A percentile compares a stretch with the other conserved stretches of the same genome.
phyloP scores from a whole-genome alignment of 257 asterid genomes.

The Primulina eburnea region DNA sequence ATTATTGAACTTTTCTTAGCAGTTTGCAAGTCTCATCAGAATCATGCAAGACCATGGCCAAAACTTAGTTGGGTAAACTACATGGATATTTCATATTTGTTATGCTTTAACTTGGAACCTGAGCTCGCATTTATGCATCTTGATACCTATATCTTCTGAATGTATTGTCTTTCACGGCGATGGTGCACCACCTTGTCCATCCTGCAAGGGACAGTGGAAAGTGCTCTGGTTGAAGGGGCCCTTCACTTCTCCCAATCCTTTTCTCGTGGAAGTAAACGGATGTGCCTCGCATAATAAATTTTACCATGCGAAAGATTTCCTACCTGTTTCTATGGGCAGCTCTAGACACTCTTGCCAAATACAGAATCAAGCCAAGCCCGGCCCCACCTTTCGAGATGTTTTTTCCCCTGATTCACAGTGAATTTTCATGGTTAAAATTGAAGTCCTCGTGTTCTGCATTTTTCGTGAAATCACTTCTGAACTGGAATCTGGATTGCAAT shows the following conservation, averaged over 20 bases:
- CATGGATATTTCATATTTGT: background rate
- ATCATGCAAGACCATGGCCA: background rate
- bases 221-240: background rate
- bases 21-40: background rate
- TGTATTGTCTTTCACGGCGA: background rate
- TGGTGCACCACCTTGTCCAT: background rate
- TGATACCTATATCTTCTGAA: background rate
- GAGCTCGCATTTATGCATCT: background rate
- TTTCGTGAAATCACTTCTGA: background rate
- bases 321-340: background rate
- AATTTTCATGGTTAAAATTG: conserved; percentile 7
- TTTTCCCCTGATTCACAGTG: background rate
- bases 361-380: background rate
- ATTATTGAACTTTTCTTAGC: background rate
- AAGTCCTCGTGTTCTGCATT: conserved; percentile 12
- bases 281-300: background rate
- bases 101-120: background rate
- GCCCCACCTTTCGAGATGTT: background rate
- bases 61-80: background rate
- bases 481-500: conserved; percentile 24
- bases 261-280: background rate
- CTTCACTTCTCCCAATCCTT: background rate
- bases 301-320: background rate
- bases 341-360: background rate
- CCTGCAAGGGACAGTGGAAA: background rate